Conservation (phyloP, 345 rosid genomes). For the Pelargonium nanum region DNA sequence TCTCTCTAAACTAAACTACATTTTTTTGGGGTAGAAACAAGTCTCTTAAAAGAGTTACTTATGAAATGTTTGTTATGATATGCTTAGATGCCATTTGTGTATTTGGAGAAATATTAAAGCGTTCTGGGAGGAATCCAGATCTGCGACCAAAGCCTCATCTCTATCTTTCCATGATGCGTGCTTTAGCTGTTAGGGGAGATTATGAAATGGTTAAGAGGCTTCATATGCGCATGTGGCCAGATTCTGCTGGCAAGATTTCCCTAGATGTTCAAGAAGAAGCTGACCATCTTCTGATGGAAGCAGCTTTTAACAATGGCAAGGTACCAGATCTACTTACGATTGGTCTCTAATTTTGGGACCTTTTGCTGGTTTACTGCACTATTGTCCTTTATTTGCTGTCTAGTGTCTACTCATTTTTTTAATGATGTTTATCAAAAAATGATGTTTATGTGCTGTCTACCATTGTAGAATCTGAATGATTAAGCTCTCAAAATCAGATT, state of each 20-base stretch:
- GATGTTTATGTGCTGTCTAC: no score
- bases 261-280: constrained; percentile 48
- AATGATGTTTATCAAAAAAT: no score
- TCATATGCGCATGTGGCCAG: constrained; percentile 50
- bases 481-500: background rate
- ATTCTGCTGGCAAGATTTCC: constrained; percentile 55
- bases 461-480: background rate
- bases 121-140: constrained; percentile 29
- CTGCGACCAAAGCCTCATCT: constrained; percentile 71
- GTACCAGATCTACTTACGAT: constrained; percentile 22
- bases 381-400: background rate
- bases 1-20: background rate
- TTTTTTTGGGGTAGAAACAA: background rate
- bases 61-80: constrained; percentile 9
- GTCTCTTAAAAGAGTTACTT: background rate
- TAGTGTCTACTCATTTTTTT: background rate
- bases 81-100: constrained; percentile 55
- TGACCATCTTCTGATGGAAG: constrained; percentile 75
- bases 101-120: constrained; percentile 67
- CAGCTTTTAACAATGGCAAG: constrained; percentile 65
- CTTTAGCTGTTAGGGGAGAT: constrained; percentile 47
- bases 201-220: constrained; percentile 44
- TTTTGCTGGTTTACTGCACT: constrained; percentile 1
- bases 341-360: constrained; percentile 3
- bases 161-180: constrained; percentile 70